Percentiles rank a stretch among this genome's conserved stretches.
These are phyloP conservation scores for Capillidium heterosporum DNA, from an alignment of 371 early-diverging fungal species.

Conservation along the genomic window DNA sequence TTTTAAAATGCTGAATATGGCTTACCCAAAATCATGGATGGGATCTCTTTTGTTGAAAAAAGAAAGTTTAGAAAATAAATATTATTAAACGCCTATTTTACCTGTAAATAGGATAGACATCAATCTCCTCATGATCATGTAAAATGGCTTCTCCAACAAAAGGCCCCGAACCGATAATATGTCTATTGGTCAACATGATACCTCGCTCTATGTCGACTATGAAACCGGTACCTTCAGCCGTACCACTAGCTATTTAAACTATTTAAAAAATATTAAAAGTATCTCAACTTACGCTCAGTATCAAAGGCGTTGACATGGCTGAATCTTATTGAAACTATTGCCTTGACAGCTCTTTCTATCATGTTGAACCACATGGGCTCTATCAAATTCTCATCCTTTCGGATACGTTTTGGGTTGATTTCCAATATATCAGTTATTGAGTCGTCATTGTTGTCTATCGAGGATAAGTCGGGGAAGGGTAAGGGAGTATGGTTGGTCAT, in stretches of 20 bases:
- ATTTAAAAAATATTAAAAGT: background rate
- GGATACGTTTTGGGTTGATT: no score
- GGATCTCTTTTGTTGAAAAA: constrained; percentile 27
- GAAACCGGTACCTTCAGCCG: constrained; percentile 67
- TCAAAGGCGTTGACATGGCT: constrained; percentile 58
- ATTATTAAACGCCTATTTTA: background rate
- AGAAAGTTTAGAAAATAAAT: background rate
- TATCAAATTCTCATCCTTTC: no score
- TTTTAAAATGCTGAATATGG: background rate
- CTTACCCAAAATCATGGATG: constrained; percentile 81
- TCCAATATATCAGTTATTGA: no score
- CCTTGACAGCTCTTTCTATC: constrained; percentile 44
- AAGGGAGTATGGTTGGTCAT: no score
- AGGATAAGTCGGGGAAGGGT: no score
- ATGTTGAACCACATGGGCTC: constrained; percentile 30
- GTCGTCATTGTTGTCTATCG: no score
- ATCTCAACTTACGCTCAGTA: constrained; percentile 36
- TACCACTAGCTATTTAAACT: constrained; percentile 12
- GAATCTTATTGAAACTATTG: constrained; percentile 60
- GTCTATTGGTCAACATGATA: constrained; percentile 78
- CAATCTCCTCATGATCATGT: constrained; percentile 75
- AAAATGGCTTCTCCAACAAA: constrained; percentile 62
- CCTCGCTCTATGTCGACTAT: constrained; percentile 77
- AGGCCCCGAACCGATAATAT: constrained; percentile 74
- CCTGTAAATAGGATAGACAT: constrained; percentile 55